Evolutionary conservation across 2,329 filamentous ascomycete species (phyloP).

Genomic region (Chaetothyriales sp.): DNA sequence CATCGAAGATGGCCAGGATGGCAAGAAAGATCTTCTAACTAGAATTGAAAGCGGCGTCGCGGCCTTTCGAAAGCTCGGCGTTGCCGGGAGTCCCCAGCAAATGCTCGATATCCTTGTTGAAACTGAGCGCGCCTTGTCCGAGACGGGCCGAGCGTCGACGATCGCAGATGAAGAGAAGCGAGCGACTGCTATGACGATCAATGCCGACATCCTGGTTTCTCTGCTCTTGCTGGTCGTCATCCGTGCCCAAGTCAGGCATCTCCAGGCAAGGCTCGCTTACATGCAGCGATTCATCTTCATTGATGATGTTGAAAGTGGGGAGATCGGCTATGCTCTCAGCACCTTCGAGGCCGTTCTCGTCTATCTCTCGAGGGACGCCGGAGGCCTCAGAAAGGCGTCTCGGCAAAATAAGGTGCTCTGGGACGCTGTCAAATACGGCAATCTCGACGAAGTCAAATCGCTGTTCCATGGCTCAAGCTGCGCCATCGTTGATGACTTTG

Average conservation of each 20-base stretch:
- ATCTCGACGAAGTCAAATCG: slow-evolving; percentile 57
- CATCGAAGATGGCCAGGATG: slow-evolving; percentile 62
- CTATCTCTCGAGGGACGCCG: slow-evolving; percentile 73
- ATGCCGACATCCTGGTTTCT: slow-evolving; percentile 87
- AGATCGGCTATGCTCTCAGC: slow-evolving; percentile 89
- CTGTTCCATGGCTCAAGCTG: slow-evolving; percentile 62
- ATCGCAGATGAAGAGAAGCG: slow-evolving; percentile 36
- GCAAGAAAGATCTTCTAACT: slow-evolving; percentile 67
- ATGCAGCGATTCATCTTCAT: slow-evolving; percentile 97
- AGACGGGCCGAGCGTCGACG: slow-evolving; percentile 39
- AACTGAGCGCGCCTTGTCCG: slow-evolving; percentile 73
- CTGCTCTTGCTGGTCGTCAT: slow-evolving; percentile 86
- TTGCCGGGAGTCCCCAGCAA: slow-evolving; percentile 67
- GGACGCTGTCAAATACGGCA: slow-evolving; percentile 70
- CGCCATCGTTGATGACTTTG: slow-evolving; percentile 31
- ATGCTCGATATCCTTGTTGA: slow-evolving; percentile 72
- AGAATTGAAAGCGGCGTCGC: slow-evolving; percentile 68
- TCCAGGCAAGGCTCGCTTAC: slow-evolving; percentile 81
- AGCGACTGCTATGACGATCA: slow-evolving; percentile 48
- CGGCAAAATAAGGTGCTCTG: slow-evolving; percentile 73
- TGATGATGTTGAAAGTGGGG: slow-evolving; percentile 90
- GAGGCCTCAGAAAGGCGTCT: slow-evolving; percentile 69
- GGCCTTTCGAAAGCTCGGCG: slow-evolving; percentile 73
- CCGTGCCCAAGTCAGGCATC: slow-evolving; percentile 68
- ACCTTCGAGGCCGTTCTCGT: slow-evolving; percentile 89